These are phyloP conservation scores for Xerocomellus chrysenteron DNA, from an alignment of 768 basidiomycete species.

Conservation along the genomic window DNA sequence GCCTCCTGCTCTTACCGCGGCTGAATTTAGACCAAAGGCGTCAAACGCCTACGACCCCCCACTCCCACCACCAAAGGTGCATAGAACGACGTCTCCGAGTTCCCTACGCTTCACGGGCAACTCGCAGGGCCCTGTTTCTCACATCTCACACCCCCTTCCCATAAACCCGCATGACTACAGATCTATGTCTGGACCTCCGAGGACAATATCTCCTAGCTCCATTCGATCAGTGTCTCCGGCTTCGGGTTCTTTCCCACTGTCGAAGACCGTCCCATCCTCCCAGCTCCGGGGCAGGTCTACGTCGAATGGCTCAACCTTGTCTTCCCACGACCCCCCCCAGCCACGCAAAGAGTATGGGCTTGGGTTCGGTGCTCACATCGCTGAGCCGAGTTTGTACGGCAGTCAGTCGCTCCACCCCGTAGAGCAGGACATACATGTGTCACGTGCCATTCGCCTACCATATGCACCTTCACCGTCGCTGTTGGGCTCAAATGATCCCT, in stretches of 20 bases:
- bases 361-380: constrained; percentile 16
- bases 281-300: constrained; percentile 39
- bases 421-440: constrained; percentile 28
- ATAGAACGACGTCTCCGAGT: constrained; percentile 25
- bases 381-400: constrained; percentile 18
- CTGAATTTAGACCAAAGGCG: constrained; percentile 61
- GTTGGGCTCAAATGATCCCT: constrained; percentile 77
- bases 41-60: constrained; percentile 79
- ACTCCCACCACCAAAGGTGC: constrained; percentile 49
- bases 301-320: constrained; percentile 46
- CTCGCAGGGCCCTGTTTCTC: constrained; percentile 12
- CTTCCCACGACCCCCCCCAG: constrained; percentile 28
- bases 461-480: constrained; percentile 87
- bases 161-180: constrained; percentile 21
- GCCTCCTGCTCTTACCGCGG: constrained; percentile 39
- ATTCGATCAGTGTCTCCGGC: constrained; percentile 24
- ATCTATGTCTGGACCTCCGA: constrained; percentile 18
- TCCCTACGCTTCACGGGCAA: constrained; percentile 24
- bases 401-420: constrained; percentile 17
- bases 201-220: constrained; percentile 33
- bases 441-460: constrained; percentile 44
- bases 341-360: constrained; percentile 32
- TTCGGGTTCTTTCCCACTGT: constrained; percentile 40
- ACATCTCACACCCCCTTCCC: constrained; percentile 9
- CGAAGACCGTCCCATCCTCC: constrained; percentile 19